A percentile compares a stretch with the other conserved stretches of the same genome.
These are phyloP conservation scores for Chrysanthemum lavandulifolium DNA, from an alignment of 129 eudicot species.

Conservation along the genomic window DNA sequence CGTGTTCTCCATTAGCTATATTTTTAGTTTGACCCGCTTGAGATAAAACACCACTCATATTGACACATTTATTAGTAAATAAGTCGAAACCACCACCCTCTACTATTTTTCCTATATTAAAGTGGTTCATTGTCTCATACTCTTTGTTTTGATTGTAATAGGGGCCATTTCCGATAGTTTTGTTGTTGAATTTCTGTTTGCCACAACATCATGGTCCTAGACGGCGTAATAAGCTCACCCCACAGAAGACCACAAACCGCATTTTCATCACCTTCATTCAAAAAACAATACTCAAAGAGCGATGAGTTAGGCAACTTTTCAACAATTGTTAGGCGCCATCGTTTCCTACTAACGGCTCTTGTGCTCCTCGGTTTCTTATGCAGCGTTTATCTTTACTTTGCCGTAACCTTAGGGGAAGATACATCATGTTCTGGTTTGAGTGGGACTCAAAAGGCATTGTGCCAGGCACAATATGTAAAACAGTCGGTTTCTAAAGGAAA, in stretches of 20 bases:
- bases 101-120: background rate
- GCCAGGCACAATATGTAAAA: conserved; percentile 45
- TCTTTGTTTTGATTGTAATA: conserved; percentile 1
- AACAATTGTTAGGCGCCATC: conserved; percentile 52
- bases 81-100: background rate
- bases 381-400: conserved; percentile 63
- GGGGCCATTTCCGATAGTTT: background rate
- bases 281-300: conserved; percentile 33
- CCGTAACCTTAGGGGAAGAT: conserved; percentile 45
- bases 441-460: conserved; percentile 41
- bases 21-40: background rate
- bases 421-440: conserved; percentile 42
- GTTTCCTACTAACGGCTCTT: conserved; percentile 54
- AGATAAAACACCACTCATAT: no score
- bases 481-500: conserved; percentile 43
- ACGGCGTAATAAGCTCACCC: conserved; percentile 46
- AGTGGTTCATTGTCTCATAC: background rate
- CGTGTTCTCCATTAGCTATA: no score
- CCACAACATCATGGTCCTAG: conserved; percentile 43
- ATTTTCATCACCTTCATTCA: conserved; percentile 34
- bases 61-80: no score
- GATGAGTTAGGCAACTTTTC: conserved; percentile 52
- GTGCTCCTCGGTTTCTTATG: conserved; percentile 48
- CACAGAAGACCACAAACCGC: conserved; percentile 49
- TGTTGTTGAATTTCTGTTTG: conserved; percentile 1